A percentile compares a stretch with the other conserved stretches of the same genome.
Evolutionary conservation across 2,329 filamentous ascomycete species (phyloP).

Genomic region (Dactylellina parvicollis): DNA sequence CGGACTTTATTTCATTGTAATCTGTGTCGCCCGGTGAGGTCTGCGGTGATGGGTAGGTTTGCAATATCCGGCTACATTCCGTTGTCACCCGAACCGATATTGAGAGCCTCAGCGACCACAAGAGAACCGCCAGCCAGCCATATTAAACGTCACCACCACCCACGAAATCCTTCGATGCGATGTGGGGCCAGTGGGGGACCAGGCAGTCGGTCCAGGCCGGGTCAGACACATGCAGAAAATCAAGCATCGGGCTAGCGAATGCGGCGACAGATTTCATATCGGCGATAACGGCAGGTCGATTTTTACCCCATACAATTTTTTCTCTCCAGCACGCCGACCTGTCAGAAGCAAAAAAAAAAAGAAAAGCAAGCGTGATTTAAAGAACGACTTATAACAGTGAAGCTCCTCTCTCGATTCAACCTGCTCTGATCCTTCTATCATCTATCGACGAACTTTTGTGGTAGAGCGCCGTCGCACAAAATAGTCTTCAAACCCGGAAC

Average conservation of each 20-base stretch:
- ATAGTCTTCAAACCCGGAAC: conserved; percentile 8
- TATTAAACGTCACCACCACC: no score
- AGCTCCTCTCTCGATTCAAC: background rate
- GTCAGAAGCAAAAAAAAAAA: conserved; percentile 30
- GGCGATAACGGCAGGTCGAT: conserved; percentile 53
- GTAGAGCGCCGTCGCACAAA: background rate
- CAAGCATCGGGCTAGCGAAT: conserved; percentile 29
- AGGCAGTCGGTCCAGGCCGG: conserved; percentile 28
- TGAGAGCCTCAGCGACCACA: no score
- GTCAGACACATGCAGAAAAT: conserved; percentile 7
- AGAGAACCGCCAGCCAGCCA: no score
- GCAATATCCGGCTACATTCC: background rate
- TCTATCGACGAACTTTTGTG: background rate
- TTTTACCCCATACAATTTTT: conserved; percentile 20
- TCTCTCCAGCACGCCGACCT: conserved; percentile 39
- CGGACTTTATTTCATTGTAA: no score
- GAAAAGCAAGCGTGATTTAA: conserved; percentile 11
- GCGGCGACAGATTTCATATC: conserved; percentile 44
- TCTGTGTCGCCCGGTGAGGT: no score
- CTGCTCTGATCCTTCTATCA: background rate
- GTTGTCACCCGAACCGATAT: no score
- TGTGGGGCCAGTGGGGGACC: conserved; percentile 8
- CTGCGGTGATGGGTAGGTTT: background rate
- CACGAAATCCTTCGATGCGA: conserved; percentile 1
- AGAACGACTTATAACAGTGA: background rate